Evolutionary conservation across 2,329 filamentous ascomycete species (phyloP), one percentile per base, ranked within the genome.

Genomic region (Erysiphe pulchra): DNA sequence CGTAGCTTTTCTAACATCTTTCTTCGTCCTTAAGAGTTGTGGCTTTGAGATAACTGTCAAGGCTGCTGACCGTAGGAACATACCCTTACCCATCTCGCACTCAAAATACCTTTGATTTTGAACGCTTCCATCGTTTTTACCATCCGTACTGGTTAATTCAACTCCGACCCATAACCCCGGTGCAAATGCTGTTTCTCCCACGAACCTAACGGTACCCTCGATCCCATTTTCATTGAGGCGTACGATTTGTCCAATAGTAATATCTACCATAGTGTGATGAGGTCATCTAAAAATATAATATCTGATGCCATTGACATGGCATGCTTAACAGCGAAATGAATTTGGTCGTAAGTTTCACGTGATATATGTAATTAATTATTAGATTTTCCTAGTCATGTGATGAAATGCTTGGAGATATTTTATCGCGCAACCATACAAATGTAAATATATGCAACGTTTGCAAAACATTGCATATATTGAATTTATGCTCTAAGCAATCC

Each of bases 91-190:
- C 73, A 71, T 77, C 61, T 58, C 70, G 62, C 87, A 95, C 44
- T 86, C 75, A 55, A 93, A 95, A 59, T 95, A 95, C 17, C 83
- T 69, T 57, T 83, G 73, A 50, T 84, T 86, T 60, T 87, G 74
- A 42, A 95, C 83, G 46, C 80, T 79, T 51, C 87, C 87, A 68
- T 95, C 84, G 55, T 95, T 95, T 66, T 95, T 95, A 31, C 90
- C 87, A 17, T 71, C 73, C 45, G 77, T 67, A 42, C 83, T 79
- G 45, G 84, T 75, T 47, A 95, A 72, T 65, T 93, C 86, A 48
- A 95, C 73, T 51, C 87, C 87, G 48, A 94, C 68, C 84, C 86
- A 95, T 50, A 81, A 75, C 50, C 86, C 87, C 6, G 70, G 65
- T 47, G 84, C 76, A 62, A 95, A 93, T 54, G 72, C 66, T 34